Base-by-base conservation (phyloP, 148 eudicot genomes). In the Cornus florida region DNA sequence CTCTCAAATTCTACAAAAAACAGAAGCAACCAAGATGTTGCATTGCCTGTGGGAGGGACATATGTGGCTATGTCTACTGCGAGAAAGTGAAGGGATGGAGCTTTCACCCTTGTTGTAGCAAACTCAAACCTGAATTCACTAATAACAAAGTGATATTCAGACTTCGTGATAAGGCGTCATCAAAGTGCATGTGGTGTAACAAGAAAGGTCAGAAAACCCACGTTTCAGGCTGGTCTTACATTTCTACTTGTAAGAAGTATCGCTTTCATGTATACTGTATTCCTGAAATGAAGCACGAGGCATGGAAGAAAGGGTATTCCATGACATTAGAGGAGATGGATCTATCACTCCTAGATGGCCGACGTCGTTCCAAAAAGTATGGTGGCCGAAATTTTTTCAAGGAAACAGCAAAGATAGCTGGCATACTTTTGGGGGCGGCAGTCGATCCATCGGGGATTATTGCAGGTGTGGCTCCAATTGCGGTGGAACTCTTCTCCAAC, bases 221-320 rank as follows among this genome's bases (percentile, higher is more conserved):
- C 24, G 9, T n/a, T 24, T 11, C 12, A 7, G 80, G 83, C 10
- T 80, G 70, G 69, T 80, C 70, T 22, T 80, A 80, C 38, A 43
- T 57, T 22, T 80, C 78, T 0, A 7, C 14, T 20, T 9, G 22
- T 10, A 5, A 43, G 6, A 31, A 69, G 56, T 68, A 56, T 6
- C 57, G 60, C 4, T 75, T 76, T 32, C 83, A 80, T 75, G 79
- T 80, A 16, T n/a, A 69, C 20, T 75, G 83, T 31, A 0, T 69
- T 0, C 41, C 43, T 16, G 48, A 69, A 60, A 39, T 80, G 64
- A 31, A 69, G 69, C 65, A 39, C 4, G 81, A 79, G 48, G 31
- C 48, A 10, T 79, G 71, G 76, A 72, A 31, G 75, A 72, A 6
- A 1, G 71, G 64, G 10, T 48, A 14, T 22, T 48, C 2, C 7